Conservation (phyloP, 148 eudicot species). For the Silene conica region DNA sequence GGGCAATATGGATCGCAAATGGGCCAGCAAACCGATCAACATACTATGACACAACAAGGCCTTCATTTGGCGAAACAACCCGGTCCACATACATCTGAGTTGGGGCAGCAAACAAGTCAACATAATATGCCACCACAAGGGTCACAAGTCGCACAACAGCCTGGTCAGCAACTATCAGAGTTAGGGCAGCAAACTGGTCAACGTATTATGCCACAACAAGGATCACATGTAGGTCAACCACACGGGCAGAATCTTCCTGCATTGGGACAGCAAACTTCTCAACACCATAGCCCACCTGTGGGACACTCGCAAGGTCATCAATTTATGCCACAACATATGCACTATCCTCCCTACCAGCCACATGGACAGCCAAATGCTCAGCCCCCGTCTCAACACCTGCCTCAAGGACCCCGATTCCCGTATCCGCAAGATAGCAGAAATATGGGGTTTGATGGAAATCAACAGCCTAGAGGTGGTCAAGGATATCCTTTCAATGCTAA, state of each 20-base stretch:
- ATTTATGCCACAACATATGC: conserved; percentile 45
- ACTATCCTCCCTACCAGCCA: conserved; percentile 52
- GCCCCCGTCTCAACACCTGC: conserved; percentile 43
- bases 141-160: conserved; percentile 40
- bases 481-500: conserved; percentile 40
- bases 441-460: conserved; percentile 53
- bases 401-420: conserved; percentile 51
- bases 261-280: conserved; percentile 38
- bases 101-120: conserved; percentile 38
- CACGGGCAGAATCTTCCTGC: conserved; percentile 39
- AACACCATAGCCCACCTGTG: conserved; percentile 44
- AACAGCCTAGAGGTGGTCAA: conserved; percentile 45
- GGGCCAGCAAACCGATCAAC: conserved; percentile 41
- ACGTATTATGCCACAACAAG: conserved; percentile 34
- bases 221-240: conserved; percentile 43
- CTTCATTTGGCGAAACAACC: conserved; percentile 41
- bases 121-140: conserved; percentile 39
- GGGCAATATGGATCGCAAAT: conserved; percentile 40
- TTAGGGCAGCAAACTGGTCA: conserved; percentile 30
- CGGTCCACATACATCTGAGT: neutral
- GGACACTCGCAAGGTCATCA: conserved; percentile 58
- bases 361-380: conserved; percentile 51
- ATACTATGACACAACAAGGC: conserved; percentile 38
- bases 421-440: conserved; percentile 53
- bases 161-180: conserved; percentile 9